phyloP scores from a whole-genome alignment of 805 yeast species.

The Pichia paraexigua region DNA sequence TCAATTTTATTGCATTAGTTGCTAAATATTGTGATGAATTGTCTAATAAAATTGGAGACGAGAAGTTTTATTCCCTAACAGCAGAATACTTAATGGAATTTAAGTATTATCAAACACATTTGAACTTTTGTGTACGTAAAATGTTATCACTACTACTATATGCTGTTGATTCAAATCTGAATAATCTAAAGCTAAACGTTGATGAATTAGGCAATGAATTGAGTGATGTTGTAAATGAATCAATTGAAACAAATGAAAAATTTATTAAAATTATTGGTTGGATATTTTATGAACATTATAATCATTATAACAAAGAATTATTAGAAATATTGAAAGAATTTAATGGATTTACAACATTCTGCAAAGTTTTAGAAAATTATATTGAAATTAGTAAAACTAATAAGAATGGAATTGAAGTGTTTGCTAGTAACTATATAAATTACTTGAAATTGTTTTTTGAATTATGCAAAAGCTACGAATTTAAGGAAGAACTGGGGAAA shows the following conservation, averaged over 20 bases:
- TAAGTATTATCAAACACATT: conserved; percentile 28
- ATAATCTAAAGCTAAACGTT: conserved; percentile 17
- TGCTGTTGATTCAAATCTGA: conserved; percentile 19
- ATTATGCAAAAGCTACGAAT: conserved; percentile 42
- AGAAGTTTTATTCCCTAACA: conserved; percentile 20
- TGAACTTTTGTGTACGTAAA: conserved; percentile 42
- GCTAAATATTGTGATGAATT: conserved; percentile 23
- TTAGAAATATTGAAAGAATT: conserved; percentile 41
- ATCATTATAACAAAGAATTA: conserved; percentile 21
- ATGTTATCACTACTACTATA: conserved; percentile 37
- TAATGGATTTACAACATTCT: conserved; percentile 42
- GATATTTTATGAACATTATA: conserved; percentile 23
- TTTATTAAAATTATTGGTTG: conserved; percentile 27
- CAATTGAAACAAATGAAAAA: conserved; percentile 23
- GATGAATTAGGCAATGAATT: conserved; percentile 11
- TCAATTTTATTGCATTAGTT: conserved; percentile 26
- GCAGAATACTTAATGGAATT: conserved; percentile 22
- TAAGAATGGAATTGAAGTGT: conserved; percentile 26
- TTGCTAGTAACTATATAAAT: conserved; percentile 17
- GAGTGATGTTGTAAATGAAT: conserved; percentile 15
- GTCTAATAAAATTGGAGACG: conserved; percentile 15
- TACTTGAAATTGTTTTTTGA: conserved; percentile 48
- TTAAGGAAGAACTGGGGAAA: conserved; percentile 15
- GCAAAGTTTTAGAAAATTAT: conserved; percentile 22
- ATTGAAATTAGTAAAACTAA: conserved; percentile 31